These are phyloP conservation scores for Inga laurina DNA, from an alignment of 306 rosid species.

Conservation along the genomic window DNA sequence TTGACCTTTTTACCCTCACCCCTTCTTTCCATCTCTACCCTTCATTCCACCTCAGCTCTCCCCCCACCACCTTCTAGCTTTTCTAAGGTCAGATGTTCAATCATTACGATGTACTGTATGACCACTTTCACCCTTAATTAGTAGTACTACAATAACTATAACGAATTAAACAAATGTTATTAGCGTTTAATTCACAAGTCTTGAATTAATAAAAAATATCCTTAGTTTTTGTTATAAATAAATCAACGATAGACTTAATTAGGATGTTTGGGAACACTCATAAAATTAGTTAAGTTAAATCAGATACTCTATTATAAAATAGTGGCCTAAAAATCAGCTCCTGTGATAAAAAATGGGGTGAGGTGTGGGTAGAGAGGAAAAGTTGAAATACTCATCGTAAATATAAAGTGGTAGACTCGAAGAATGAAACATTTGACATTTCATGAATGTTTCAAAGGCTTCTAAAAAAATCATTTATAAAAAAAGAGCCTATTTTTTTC, in stretches of 20 bases:
- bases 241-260: too few species aligned
- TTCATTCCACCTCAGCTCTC: not conserved
- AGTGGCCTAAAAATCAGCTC: too few species aligned
- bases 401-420: too few species aligned
- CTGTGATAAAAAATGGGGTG: too few species aligned
- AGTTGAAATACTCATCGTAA: too few species aligned
- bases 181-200: too few species aligned
- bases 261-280: too few species aligned
- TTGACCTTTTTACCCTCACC: constrained; percentile 13
- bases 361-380: too few species aligned
- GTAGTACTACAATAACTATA: not conserved
- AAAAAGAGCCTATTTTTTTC: not conserved
- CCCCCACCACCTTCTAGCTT: not conserved
- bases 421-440: not conserved
- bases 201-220: too few species aligned
- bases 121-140: not conserved
- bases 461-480: not conserved
- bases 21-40: not conserved
- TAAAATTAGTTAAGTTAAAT: too few species aligned
- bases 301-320: too few species aligned
- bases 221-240: too few species aligned
- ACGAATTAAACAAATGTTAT: not conserved
- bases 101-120: not conserved
- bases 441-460: not conserved
- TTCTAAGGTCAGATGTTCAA: not conserved